Evolutionary conservation across 169 alveolate genomes (phyloP), one percentile per base, ranked within the genome.

Genomic region (Plasmodium gonderi): DNA sequence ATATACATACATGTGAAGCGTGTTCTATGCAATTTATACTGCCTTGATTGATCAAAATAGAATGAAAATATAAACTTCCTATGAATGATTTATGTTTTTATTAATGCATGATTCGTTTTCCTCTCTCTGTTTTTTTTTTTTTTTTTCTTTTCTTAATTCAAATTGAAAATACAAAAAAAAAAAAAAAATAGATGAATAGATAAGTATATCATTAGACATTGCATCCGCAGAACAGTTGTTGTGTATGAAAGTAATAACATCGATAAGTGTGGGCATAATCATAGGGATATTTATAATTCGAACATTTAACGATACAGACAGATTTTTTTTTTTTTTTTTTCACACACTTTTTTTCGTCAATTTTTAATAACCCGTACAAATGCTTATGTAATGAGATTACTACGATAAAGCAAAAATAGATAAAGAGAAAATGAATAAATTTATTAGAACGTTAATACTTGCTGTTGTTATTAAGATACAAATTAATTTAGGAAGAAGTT

Each of bases 401-500:
- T 12, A 60, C 29, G 38, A 17, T 38, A 65, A 17, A 42, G 40
- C 78, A 1, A 75, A 64, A 69, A 69, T 31, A 69, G 8, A 44
- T 44, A 67, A 69, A 20, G 60, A 9, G 38, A 82, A 85, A 85
- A 85, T 85, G 92, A 85, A 85, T n/a, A 29, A 67, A 38, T 17
- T 85, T 47, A 38, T 54, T 20, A 85, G 49, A 76, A 75, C 38
- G 29, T 54, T 75, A 74, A 6, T 85, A 9, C 64, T 82, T 33
- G 33, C 47, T 5, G 68, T 85, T 85, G 77, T 51, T 74, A 74
- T 85, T n/a, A 85, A 60, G 40, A 74, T 78, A 65, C 92, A 74
- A 85, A 60, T 85, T 74, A 26, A 54, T 60, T 20, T 85, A 23
- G 92, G 89, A 85, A 85, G 67, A 78, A 49, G 87, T 38, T 40